Base-by-base conservation (phyloP, 2,329 filamentous ascomycete species). In the Mollisia scopiformis region DNA sequence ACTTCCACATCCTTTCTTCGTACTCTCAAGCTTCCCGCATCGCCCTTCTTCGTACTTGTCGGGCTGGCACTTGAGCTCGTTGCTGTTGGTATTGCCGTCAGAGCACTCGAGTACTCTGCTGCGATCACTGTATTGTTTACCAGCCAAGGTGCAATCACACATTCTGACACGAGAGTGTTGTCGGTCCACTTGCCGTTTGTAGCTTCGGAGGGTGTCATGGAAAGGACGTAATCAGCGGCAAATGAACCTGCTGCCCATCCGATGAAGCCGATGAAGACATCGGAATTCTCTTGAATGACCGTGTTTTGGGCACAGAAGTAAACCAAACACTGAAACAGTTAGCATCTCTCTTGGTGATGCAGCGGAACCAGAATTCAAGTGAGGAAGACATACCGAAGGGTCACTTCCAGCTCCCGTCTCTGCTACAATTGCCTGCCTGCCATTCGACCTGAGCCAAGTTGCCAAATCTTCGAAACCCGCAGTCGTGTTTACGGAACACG, bases 401-500 rank as follows among this genome's bases (percentile, higher is more conserved):
- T 74, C 58, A 57, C 71, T 73, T 5, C 72, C 72, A 35, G 69
- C 82, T 5, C 84, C 83, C 2, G 81, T 82, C 73, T 86, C 84
- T 14, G 78, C 82, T 16, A 85, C 69, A 8, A 86, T 69, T 3
- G 78, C 84, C 66, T 78, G 74, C 4, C 84, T 74, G 3, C 79
- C 79, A 55, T 80, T 79, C 23, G 73, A 63, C 55, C 81, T 73
- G 54, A 87, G 63, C 66, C 78, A 85, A 2, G 73, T 71, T 0
- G 81, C 80, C 1, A 85, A 72, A 0, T 75, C 74, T 21, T 71
- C 71, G 68, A 86, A 84, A 33, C 76, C 62, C 14, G 59, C 76
- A 4, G 82, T 75, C 49, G 84, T 84, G 66, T 87, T 78, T 3
- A 79, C 83, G 1, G 79, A 79, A 71, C 85, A 88, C 57, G 80